Evolutionary conservation across 192 early-diverging fungal species (phyloP).

Genomic region (Gryganskiella cystojenkinii): DNA sequence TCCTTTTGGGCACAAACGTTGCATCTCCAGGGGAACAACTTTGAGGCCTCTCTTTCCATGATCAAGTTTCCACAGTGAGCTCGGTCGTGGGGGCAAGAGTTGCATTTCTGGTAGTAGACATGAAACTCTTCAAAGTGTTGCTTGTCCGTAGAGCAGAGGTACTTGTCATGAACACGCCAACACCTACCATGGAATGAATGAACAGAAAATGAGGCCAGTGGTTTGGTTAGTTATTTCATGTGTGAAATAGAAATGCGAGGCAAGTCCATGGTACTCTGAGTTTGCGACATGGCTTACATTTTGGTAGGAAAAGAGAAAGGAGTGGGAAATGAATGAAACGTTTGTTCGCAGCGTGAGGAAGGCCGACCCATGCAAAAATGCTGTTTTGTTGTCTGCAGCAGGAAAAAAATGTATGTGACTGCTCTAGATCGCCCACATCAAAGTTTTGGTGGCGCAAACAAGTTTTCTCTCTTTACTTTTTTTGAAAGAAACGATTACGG

Average conservation of each 20-base stretch:
- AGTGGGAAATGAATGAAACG: too few species aligned
- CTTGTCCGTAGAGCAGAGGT: conserved; percentile 44
- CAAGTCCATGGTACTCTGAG: too few species aligned
- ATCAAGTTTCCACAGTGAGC: conserved; percentile 51
- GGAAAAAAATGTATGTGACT: too few species aligned
- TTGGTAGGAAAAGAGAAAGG: too few species aligned
- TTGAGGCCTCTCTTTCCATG: conserved; percentile 46
- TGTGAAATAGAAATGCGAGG: neutral
- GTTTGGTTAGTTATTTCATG: neutral
- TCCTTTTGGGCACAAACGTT: conserved; percentile 50
- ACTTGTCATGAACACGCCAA: conserved; percentile 52
- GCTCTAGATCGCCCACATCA: too few species aligned
- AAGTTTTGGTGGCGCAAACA: too few species aligned
- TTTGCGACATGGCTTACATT: too few species aligned
- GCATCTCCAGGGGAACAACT: conserved; percentile 49
- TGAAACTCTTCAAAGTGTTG: conserved; percentile 49
- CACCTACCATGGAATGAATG: conserved; percentile 20
- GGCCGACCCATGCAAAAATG: too few species aligned
- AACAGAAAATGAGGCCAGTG: neutral
- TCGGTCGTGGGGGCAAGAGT: conserved; percentile 51
- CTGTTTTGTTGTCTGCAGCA: too few species aligned
- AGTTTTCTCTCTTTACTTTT: too few species aligned
- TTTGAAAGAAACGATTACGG: too few species aligned
- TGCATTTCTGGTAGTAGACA: conserved; percentile 54
- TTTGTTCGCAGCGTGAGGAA: too few species aligned